Evolutionary conservation across 2,329 filamentous ascomycete genomes (phyloP), one percentile per base, ranked within the genome.

Genomic region (Diplodia sapinea): DNA sequence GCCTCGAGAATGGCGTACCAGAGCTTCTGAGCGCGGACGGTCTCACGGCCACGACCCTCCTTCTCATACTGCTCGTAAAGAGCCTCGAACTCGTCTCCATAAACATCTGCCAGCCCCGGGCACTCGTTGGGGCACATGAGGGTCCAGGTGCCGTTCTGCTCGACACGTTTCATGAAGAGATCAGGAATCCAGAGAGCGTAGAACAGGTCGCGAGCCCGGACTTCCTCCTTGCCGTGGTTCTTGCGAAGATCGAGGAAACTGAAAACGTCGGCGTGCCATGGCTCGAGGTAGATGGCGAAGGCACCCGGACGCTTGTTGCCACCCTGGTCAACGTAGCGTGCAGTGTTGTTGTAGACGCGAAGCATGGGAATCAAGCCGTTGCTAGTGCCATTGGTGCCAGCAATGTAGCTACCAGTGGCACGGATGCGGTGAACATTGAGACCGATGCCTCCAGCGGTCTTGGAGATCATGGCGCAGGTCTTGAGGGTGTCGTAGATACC

Each of bases 391-490:
- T 99, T 99, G 74, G 95, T 99, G 76, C 95, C 95, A 70, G 91
- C 92, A 81, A 99, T 99, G 83, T 99, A 99, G 33, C 95, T 97
- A 70, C 95, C 94, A 66, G 95, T 99, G 70, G 95, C 92, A 80
- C 95, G 93, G 75, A 99, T 99, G 76, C 94, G 91, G 84, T 99
- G 95, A 63, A 94, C 90, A 77, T 99, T 98, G 71, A 99, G 86
- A 75, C 95, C 95, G 79, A 99, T 98, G 79, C 95, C 95, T 80
- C 95, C 95, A 73, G 95, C 95, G 83, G 95, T 98, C 88, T 99
- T 99, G 77, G 95, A 99, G 82, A 99, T 99, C 93, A 99, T 94
- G 73, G 95, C 95, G 82, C 95, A 99, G 1, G 93, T 98, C 89
- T 99, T 99, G 74, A 99, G 87, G 20, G 95, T 99, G 78, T 99